Base-by-base conservation (phyloP, 2,329 filamentous ascomycete genomes). In the Sporothrix sp. region DNA sequence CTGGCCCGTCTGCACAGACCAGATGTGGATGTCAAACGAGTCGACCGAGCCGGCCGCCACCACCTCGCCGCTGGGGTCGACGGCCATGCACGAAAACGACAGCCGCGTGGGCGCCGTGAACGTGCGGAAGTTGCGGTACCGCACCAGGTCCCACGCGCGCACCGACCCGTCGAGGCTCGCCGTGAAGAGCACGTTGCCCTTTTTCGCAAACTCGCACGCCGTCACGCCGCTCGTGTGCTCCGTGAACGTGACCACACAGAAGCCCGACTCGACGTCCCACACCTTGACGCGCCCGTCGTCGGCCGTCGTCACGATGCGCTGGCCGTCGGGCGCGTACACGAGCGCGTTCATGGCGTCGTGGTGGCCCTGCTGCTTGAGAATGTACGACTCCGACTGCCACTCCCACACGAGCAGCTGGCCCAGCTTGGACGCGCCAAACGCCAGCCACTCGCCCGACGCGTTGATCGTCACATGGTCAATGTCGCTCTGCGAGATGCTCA, bases 201-300 rank as follows among this genome's bases (percentile, higher is more conserved):
- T 85, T 69, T 93, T 95, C 1, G 93, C 85, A 66, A 97, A 97
- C 59, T 96, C 85, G 66, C 90, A 96, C 1, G 88, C 86, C 10
- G 91, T 97, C 2, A 98, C 89, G 50, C 88, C 90, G 58, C 88
- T 91, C 1, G 87, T 90, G 65, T 98, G 93, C 66, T 98, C 94
- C 0, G 91, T 96, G 60, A 98, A 98, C 0, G 93, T 98, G 27
- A 97, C 91, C 32, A 97, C 87, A 61, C 93, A 98, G 70, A 98
- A 98, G 1, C 94, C 93, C 0, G 93, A 96, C 52, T 87, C 85
- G 27, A 91, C 84, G 65, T 98, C 93, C 93, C 93, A 98, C 30
- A 98, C 87, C 66, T 98, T 98, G 66, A 98, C 86, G 68, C 97
- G 97, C 48, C 93, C 93, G 65, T 98, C 94, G 60, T 98, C 94